A percentile compares a stretch with the other conserved stretches of the same genome.
These are phyloP conservation scores for Xerocomus brunneocitrinus DNA, from an alignment of 768 basidiomycete genomes.

Conservation along the genomic window DNA sequence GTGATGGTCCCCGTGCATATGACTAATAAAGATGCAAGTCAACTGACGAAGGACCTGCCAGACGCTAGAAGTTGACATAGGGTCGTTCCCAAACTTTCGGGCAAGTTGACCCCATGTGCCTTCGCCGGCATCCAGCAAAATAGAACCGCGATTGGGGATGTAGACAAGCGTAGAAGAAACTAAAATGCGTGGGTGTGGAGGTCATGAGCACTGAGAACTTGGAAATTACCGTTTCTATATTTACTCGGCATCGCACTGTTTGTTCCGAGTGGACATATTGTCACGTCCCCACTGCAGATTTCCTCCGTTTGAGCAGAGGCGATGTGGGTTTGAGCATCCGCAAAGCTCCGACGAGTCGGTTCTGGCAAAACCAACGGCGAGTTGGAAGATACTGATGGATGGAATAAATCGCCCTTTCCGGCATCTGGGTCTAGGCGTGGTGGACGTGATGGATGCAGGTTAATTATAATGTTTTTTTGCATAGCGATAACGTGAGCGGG, in stretches of 20 bases:
- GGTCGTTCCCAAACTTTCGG: slow-evolving; percentile 64
- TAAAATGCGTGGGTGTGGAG: slow-evolving; percentile 23
- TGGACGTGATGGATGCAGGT: slow-evolving; percentile 44
- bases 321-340: slow-evolving; percentile 28
- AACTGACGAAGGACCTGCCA: slow-evolving; percentile 64
- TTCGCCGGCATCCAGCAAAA: slow-evolving; percentile 89
- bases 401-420: slow-evolving; percentile 29
- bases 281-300: slow-evolving; percentile 57
- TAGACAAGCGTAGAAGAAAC: slow-evolving; percentile 74
- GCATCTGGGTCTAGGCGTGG: slow-evolving; percentile 34
- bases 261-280: slow-evolving; percentile 78
- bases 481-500: slow-evolving; percentile 45
- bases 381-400: slow-evolving; percentile 18
- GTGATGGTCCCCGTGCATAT: slow-evolving; percentile 92
- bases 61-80: slow-evolving; percentile 34
- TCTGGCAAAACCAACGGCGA: slow-evolving; percentile 20
- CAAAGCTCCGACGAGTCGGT: slow-evolving; percentile 37
- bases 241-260: slow-evolving; percentile 82
- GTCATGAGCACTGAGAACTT: background rate
- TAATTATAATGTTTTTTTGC: slow-evolving; percentile 36
- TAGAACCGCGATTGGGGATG: slow-evolving; percentile 65
- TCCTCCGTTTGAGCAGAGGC: background rate
- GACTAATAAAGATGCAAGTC: slow-evolving; percentile 81
- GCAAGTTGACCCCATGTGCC: slow-evolving; percentile 88
- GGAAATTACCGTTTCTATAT: slow-evolving; percentile 73